These are phyloP conservation scores for Blastomyces emzantsi DNA, from an alignment of 2,329 filamentous ascomycete genomes.

Conservation along the genomic window DNA sequence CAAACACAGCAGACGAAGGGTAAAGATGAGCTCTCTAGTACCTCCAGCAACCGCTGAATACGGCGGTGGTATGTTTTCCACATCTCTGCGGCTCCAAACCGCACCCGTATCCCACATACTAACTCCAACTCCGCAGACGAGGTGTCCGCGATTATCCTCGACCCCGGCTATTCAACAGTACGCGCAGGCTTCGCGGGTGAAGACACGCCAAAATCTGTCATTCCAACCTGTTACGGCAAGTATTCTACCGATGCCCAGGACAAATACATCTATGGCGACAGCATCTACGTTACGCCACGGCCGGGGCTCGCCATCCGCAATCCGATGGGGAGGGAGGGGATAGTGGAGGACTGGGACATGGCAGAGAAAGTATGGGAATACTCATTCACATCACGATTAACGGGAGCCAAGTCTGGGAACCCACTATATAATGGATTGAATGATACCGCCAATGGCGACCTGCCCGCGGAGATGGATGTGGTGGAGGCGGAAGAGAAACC, in stretches of 20 bases:
- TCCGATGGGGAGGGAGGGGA: slow-evolving; percentile 79
- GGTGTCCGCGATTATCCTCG: slow-evolving; percentile 92
- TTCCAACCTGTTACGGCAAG: slow-evolving; percentile 81
- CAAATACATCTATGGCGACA: slow-evolving; percentile 72
- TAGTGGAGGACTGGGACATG: slow-evolving; percentile 94
- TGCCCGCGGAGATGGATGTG: slow-evolving; percentile 53
- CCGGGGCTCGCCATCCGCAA: slow-evolving; percentile 76
- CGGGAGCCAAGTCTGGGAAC: slow-evolving; percentile 61
- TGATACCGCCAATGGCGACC: slow-evolving; percentile 51
- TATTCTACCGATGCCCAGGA: slow-evolving; percentile 45
- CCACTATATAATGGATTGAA: slow-evolving; percentile 72
- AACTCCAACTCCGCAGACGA: slow-evolving; percentile 56
- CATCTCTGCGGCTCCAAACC: not conserved
- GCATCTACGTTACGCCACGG: slow-evolving; percentile 70
- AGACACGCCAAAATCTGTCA: slow-evolving; percentile 88
- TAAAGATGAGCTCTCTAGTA: slow-evolving; percentile 35
- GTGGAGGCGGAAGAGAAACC: slow-evolving; percentile 61
- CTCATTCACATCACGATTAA: slow-evolving; percentile 78
- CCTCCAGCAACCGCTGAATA: slow-evolving; percentile 41
- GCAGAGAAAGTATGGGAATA: slow-evolving; percentile 88
- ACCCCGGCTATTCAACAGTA: slow-evolving; percentile 82
- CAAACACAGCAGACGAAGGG: not conserved
- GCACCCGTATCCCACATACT: not conserved
- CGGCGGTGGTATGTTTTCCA: slow-evolving; percentile 37
- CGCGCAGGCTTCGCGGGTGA: slow-evolving; percentile 96